phyloP scores from a whole-genome alignment of 1,284 basidiomycete species.

The Volvariella volvacea region DNA sequence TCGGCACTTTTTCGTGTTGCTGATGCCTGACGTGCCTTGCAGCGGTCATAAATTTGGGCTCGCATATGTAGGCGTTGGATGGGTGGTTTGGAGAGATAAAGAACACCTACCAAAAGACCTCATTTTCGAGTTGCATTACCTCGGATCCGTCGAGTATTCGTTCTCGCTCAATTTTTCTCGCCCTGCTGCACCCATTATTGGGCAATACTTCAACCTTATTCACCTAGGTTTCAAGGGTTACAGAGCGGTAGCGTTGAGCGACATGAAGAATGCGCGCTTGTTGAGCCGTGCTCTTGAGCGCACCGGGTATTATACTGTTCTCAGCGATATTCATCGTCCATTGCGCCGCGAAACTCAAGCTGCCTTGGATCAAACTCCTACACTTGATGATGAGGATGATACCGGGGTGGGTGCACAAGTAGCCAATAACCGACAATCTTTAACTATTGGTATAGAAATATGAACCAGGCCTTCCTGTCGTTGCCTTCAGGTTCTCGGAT shows the following conservation, averaged over 20 bases:
- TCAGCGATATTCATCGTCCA: conserved; percentile 65
- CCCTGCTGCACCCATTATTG: conserved; percentile 85
- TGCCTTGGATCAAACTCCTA: background rate
- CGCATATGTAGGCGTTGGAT: conserved; percentile 83
- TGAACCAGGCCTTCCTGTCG: conserved; percentile 80
- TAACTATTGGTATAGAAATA: conserved; percentile 45
- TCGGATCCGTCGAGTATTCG: conserved; percentile 55
- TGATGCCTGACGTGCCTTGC: conserved; percentile 1
- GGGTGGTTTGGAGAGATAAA: conserved; percentile 81
- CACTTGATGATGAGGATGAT: conserved; percentile 38
- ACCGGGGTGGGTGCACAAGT: conserved; percentile 39
- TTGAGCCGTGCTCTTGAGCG: conserved; percentile 83
- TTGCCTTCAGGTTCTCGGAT: conserved; percentile 88
- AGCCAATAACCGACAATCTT: background rate
- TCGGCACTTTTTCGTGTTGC: background rate
- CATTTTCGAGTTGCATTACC: conserved; percentile 90
- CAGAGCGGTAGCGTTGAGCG: conserved; percentile 64
- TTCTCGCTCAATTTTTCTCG: conserved; percentile 96
- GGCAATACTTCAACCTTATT: conserved; percentile 88
- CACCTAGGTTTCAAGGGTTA: conserved; percentile 85
- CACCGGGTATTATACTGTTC: conserved; percentile 68
- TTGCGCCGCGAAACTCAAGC: conserved; percentile 16
- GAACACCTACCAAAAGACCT: conserved; percentile 78
- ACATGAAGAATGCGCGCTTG: conserved; percentile 81
- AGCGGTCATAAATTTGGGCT: conserved; percentile 87